Evolutionary conservation across 176 grass and related monocot genomes (phyloP).

Genomic region (Elymus sibiricus): DNA sequence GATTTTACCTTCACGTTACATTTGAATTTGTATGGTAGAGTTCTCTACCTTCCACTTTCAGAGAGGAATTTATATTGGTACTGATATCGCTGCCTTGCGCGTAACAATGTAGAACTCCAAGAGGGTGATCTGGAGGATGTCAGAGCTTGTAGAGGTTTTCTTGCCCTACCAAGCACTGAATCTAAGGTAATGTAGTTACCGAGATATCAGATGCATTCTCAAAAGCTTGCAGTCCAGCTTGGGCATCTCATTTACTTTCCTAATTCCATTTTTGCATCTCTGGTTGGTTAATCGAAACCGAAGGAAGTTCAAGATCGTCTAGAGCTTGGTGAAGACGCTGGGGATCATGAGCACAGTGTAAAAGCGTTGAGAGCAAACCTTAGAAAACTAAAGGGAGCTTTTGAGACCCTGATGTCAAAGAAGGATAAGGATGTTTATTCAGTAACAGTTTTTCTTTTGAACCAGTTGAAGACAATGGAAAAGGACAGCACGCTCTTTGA

Average conservation of each 20-base stretch:
- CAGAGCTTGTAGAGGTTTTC: constrained; percentile 12
- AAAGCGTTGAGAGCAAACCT: background rate
- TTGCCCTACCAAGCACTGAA: constrained; percentile 29
- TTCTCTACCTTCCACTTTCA: background rate
- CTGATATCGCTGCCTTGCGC: background rate
- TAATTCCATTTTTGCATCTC: background rate
- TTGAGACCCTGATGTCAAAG: background rate
- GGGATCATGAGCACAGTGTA: background rate
- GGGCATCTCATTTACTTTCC: background rate
- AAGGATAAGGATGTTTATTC: background rate
- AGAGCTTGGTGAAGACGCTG: background rate
- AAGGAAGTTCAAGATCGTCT: background rate
- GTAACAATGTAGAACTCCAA: background rate
- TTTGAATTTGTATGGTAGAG: too few relatives aligned
- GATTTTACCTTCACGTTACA: too few relatives aligned
- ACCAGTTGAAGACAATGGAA: background rate
- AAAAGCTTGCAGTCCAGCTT: background rate
- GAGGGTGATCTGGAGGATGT: constrained; percentile 37
- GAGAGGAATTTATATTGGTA: background rate
- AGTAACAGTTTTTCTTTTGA: background rate
- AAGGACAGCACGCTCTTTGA: background rate
- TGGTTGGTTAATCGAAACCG: background rate
- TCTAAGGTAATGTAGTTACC: constrained; percentile 33
- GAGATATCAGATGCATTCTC: background rate
- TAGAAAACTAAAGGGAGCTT: background rate